Conservation (phyloP, 106 monocot species). For the Hemerocallis citrina region DNA sequence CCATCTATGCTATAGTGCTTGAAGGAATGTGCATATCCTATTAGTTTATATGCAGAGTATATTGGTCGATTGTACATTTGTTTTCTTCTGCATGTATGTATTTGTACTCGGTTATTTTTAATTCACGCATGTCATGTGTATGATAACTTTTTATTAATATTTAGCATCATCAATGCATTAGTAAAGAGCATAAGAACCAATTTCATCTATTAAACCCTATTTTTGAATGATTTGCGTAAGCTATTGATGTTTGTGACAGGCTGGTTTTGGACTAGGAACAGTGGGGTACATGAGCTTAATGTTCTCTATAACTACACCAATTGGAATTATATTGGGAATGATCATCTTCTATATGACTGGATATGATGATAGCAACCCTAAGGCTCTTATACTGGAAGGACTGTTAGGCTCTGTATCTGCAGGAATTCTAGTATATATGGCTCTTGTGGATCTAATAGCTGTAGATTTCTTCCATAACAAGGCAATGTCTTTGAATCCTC, state of each 20-base stretch:
- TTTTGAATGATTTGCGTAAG: neutral
- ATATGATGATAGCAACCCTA: conserved; percentile 75
- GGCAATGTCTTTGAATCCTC: conserved; percentile 41
- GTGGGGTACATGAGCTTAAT: conserved; percentile 78
- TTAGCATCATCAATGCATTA: neutral
- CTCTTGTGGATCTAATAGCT: conserved; percentile 84
- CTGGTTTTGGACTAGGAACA: conserved; percentile 70
- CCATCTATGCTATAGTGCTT: no score
- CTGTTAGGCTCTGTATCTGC: conserved; percentile 77
- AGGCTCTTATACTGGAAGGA: conserved; percentile 77
- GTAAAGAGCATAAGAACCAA: neutral
- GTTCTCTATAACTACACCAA: conserved; percentile 83
- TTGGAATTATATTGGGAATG: conserved; percentile 79
- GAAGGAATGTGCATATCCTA: no score
- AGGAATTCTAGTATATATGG: conserved; percentile 87
- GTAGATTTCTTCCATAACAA: conserved; percentile 89
- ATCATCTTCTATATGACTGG: conserved; percentile 65
- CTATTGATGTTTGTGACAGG: conserved; percentile 35
- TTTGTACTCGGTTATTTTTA: no score
- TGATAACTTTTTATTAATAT: no score
- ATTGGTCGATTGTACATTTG: no score
- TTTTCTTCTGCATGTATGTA: no score
- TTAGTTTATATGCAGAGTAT: no score
- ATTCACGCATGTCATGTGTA: no score
- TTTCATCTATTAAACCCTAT: neutral